Evolutionary conservation across 345 rosid species (phyloP).

Genomic region (Acer negundo): DNA sequence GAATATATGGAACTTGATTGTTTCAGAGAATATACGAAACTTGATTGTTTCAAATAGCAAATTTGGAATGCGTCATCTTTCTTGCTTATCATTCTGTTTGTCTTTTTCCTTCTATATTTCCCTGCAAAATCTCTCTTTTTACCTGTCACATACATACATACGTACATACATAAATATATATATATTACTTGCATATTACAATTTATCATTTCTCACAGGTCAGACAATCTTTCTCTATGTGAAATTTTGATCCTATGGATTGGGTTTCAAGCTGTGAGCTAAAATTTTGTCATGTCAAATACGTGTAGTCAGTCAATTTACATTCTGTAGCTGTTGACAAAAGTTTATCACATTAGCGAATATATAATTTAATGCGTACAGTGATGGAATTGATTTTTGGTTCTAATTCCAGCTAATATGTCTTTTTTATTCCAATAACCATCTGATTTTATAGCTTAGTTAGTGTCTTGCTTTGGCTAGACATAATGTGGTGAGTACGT

Average conservation of each 20-base stretch:
- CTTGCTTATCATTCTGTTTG: neutral
- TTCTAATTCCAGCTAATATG: neutral
- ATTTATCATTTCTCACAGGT: neutral
- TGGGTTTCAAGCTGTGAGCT: conserved; percentile 2
- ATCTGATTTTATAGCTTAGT: neutral
- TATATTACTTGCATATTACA: neutral
- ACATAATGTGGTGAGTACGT: neutral
- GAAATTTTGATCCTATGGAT: neutral
- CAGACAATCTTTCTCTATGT: neutral
- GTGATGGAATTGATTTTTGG: conserved; percentile 5
- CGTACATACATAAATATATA: too few relatives aligned
- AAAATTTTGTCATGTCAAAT: neutral
- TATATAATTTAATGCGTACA: conserved; percentile 11
- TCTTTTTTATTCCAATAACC: neutral
- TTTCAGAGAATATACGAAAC: neutral
- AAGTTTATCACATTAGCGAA: neutral
- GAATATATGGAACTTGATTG: neutral
- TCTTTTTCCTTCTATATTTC: neutral
- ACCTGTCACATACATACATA: neutral
- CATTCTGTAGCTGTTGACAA: neutral
- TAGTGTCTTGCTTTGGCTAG: conserved; percentile 13
- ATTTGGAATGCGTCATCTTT: neutral
- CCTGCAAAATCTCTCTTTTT: neutral
- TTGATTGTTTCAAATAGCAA: neutral
- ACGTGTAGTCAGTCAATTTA: neutral